phyloP scores from a whole-genome alignment of 1,139 yeast species.

The Arxiozyma bovina region DNA sequence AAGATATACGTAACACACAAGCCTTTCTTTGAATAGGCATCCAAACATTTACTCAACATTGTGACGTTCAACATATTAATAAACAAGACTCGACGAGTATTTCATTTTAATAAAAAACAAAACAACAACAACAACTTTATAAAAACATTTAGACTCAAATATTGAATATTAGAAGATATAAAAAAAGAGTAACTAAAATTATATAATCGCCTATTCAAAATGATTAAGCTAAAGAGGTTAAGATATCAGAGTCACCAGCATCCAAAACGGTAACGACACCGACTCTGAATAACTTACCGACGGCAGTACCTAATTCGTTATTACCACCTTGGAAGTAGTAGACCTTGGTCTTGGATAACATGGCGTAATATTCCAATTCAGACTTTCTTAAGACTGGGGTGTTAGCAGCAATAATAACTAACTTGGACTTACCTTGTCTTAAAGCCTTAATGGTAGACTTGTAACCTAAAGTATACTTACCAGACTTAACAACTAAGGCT shows the following conservation, averaged over 20 bases:
- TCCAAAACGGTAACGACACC: conserved; percentile 94
- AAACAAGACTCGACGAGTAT: neutral
- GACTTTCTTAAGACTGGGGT: conserved; percentile 99
- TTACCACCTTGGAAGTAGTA: conserved; percentile 99
- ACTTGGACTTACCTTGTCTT: conserved; percentile 99
- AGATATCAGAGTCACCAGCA: conserved; percentile 99
- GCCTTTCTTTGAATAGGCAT: no score
- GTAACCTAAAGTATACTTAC: conserved; percentile 99
- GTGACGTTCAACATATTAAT: neutral
- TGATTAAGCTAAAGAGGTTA: conserved; percentile 36
- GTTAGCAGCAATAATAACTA: conserved; percentile 97
- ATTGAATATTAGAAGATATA: neutral
- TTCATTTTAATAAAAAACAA: neutral
- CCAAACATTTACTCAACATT: no score
- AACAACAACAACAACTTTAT: neutral
- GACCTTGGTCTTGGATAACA: conserved; percentile 97
- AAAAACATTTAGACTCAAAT: neutral
- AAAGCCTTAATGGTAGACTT: conserved; percentile 97
- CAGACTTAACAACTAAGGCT: conserved; percentile 97
- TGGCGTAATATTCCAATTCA: conserved; percentile 99
- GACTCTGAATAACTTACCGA: conserved; percentile 99
- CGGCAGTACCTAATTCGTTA: conserved; percentile 99
- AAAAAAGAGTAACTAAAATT: conserved; percentile 3
- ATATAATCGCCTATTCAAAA: conserved; percentile 2
- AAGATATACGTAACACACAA: no score